Percentiles rank a stretch among this genome's conserved stretches.
Conservation (phyloP, 768 basidiomycete genomes). For the Russula emetica region DNA sequence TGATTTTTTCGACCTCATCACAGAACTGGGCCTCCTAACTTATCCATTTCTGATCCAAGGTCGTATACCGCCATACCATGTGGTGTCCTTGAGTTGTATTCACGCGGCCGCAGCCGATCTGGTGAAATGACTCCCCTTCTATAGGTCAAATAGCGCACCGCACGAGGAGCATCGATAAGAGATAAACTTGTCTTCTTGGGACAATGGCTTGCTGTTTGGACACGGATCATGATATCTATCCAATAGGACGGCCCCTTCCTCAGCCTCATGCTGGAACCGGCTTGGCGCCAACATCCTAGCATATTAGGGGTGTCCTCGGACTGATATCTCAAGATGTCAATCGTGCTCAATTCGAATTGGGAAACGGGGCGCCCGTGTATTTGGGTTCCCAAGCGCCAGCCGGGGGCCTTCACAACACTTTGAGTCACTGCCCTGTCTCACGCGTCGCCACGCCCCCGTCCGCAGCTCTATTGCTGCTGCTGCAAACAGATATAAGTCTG, state of each 20-base stretch:
- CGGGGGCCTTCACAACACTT: constrained; percentile 12
- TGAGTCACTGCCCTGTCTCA: constrained; percentile 3
- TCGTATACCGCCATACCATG: background rate
- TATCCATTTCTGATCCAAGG: background rate
- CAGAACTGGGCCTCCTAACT: background rate
- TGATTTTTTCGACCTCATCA: constrained; percentile 6
- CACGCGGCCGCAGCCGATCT: background rate
- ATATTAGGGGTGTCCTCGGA: constrained; percentile 3
- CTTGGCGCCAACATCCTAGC: background rate
- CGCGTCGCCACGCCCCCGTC: constrained; percentile 8
- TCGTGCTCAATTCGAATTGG: background rate
- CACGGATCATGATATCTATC: background rate
- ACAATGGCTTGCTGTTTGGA: background rate
- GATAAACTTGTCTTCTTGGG: background rate
- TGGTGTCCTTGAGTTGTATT: background rate
- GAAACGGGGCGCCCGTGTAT: constrained; percentile 24
- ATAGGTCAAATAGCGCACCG: background rate
- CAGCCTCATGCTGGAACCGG: background rate
- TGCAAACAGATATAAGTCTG: constrained; percentile 17
- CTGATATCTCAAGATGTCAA: constrained; percentile 9
- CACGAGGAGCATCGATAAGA: constrained; percentile 2
- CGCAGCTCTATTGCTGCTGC: constrained; percentile 7
- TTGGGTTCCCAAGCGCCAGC: constrained; percentile 17
- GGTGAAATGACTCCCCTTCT: background rate
- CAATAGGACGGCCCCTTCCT: background rate